These are phyloP conservation scores for Pseudogymnoascus sp. DNA, from an alignment of 2,329 filamentous ascomycete species.

Conservation along the genomic window DNA sequence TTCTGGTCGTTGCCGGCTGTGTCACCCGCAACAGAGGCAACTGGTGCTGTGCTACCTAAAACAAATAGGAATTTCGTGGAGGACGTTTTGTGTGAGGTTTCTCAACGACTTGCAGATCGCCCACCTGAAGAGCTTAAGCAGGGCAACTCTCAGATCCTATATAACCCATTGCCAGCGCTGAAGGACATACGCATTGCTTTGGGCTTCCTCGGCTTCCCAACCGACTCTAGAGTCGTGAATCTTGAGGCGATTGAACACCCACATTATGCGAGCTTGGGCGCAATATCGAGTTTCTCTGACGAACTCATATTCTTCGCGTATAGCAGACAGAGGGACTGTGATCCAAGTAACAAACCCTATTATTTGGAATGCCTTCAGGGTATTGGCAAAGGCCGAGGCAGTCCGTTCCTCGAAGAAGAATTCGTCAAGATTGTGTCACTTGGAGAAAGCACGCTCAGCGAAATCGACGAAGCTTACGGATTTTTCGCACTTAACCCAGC, in stretches of 20 bases:
- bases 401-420: conserved; percentile 48
- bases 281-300: conserved; percentile 54
- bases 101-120: conserved; percentile 24
- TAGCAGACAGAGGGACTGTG: conserved; percentile 45
- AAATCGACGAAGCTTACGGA: conserved; percentile 49
- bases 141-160: conserved; percentile 9
- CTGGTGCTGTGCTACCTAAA: conserved; percentile 10
- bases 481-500: conserved; percentile 47
- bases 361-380: conserved; percentile 59
- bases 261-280: conserved; percentile 55
- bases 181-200: conserved; percentile 22
- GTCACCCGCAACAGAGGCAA: neutral
- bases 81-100: conserved; percentile 51
- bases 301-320: conserved; percentile 54
- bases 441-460: conserved; percentile 48
- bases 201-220: conserved; percentile 24
- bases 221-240: conserved; percentile 21
- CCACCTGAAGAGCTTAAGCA: conserved; percentile 15
- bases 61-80: conserved; percentile 39
- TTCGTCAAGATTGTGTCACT: conserved; percentile 50
- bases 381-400: conserved; percentile 43
- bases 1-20: conserved; percentile 27
- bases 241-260: conserved; percentile 31
- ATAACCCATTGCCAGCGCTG: conserved; percentile 16
- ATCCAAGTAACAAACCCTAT: conserved; percentile 41